Evolutionary conservation across 208 protist species (phyloP).

Genomic region (Crithidia brevicula): DNA sequence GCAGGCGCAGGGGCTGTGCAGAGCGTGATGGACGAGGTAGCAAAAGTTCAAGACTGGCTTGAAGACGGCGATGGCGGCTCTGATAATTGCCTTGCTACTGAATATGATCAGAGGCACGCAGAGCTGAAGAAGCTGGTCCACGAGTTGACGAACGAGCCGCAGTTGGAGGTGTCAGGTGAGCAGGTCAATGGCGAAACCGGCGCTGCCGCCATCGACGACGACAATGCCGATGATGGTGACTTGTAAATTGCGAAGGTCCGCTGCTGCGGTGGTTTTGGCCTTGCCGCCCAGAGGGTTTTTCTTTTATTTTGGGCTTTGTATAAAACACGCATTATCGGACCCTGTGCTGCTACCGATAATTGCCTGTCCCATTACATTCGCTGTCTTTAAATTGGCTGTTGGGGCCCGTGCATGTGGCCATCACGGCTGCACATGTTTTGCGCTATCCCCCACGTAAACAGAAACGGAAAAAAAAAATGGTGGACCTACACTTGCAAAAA

Average conservation of each 20-base stretch:
- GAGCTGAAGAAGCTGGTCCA: constrained; percentile 51
- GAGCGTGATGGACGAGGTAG: constrained; percentile 33
- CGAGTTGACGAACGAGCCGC: constrained; percentile 20
- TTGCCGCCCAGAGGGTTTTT: not conserved
- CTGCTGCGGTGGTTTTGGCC: not conserved
- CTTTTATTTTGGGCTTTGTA: not conserved
- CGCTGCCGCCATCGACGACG: not conserved
- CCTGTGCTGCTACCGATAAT: constrained; percentile 8
- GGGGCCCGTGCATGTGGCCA: no score
- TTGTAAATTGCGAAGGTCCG: constrained; percentile 26
- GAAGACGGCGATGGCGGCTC: constrained; percentile 74
- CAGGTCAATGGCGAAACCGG: not conserved
- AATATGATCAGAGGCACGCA: constrained; percentile 56
- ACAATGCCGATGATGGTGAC: constrained; percentile 29
- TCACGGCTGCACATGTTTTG: no score
- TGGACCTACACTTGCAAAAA: no score
- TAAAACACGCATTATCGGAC: not conserved
- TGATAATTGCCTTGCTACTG: constrained; percentile 52
- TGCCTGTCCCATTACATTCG: no score
- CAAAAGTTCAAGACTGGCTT: constrained; percentile 62
- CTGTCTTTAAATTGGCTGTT: no score
- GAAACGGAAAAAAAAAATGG: no score
- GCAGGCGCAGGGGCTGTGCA: constrained; percentile 35
- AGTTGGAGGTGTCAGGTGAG: not conserved
- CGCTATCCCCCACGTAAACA: no score